Conservation (phyloP, 169 alveolate species). For the Cyclospora cayetanensis region DNA sequence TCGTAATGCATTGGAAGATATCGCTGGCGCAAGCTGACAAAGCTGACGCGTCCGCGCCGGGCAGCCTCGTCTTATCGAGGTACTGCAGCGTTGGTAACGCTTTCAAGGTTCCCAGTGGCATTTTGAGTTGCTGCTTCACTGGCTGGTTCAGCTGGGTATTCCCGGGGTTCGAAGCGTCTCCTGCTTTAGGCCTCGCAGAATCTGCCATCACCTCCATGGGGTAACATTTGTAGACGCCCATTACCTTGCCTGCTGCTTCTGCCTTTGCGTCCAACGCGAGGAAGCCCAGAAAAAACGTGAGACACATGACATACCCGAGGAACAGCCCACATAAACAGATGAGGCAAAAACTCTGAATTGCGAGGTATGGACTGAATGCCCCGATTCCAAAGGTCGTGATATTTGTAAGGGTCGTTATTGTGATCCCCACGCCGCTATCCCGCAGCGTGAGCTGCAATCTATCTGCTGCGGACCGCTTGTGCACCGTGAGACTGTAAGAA, state of each 20-base stretch:
- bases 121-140: background rate
- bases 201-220: conserved; percentile 44
- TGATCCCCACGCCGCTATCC: conserved; percentile 84
- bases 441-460: conserved; percentile 81
- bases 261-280: conserved; percentile 83
- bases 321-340: conserved; percentile 81
- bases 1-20: conserved; percentile 52
- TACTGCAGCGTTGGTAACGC: conserved; percentile 56
- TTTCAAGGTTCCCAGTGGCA: conserved; percentile 8
- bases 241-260: conserved; percentile 68
- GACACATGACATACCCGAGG: conserved; percentile 82
- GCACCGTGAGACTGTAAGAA: conserved; percentile 81
- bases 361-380: conserved; percentile 83
- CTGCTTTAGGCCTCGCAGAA: background rate
- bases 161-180: background rate
- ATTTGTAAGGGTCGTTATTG: conserved; percentile 86
- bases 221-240: conserved; percentile 1
- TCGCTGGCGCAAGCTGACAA: conserved; percentile 63
- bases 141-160: background rate
- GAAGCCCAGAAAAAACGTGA: conserved; percentile 81
- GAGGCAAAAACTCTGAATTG: conserved; percentile 83
- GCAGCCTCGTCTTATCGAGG: conserved; percentile 26
- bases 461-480: conserved; percentile 79
- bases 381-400: conserved; percentile 84
- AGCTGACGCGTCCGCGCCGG: conserved; percentile 57